Percentiles rank a stretch among this genome's conserved stretches.
These are phyloP conservation scores for Cyberlindnera petersonii DNA, from an alignment of 805 yeast genomes.

Conservation along the genomic window DNA sequence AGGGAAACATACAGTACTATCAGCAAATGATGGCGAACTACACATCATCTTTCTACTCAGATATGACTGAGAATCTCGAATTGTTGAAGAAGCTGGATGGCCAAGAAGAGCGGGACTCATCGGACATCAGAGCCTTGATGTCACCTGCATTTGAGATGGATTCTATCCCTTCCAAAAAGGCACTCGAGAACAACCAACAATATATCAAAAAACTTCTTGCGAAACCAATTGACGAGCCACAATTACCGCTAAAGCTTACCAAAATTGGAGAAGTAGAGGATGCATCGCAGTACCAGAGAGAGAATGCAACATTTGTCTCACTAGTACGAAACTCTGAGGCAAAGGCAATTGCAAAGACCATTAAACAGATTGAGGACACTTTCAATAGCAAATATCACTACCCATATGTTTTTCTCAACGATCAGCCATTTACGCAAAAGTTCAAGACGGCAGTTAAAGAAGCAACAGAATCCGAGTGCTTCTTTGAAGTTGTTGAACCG, in stretches of 20 bases:
- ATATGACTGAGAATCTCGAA: constrained; percentile 1
- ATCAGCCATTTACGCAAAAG: constrained; percentile 53
- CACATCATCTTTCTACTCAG: constrained; percentile 18
- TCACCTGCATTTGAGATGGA: constrained; percentile 22
- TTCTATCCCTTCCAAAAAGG: constrained; percentile 10
- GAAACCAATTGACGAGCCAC: constrained; percentile 28
- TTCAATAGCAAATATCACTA: constrained; percentile 71
- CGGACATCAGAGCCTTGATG: constrained; percentile 13
- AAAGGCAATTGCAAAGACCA: constrained; percentile 44
- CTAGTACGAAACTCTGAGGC: constrained; percentile 69
- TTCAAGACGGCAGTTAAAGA: constrained; percentile 46
- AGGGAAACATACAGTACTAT: constrained; percentile 16
- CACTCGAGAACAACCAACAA: constrained; percentile 14
- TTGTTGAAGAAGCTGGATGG: constrained; percentile 4
- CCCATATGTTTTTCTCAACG: constrained; percentile 80
- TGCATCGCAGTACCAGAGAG: constrained; percentile 29
- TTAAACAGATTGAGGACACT: constrained; percentile 54
- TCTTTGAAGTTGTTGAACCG: constrained; percentile 43
- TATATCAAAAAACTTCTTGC: constrained; percentile 7
- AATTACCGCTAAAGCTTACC: constrained; percentile 14
- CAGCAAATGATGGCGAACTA: constrained; percentile 23
- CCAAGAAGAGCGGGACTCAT: not conserved
- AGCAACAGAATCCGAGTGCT: constrained; percentile 38
- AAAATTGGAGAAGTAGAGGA: constrained; percentile 14
- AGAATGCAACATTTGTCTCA: constrained; percentile 72